Base-by-base conservation (phyloP, 2,329 filamentous ascomycete genomes). In the Diaporthe citrichinensis region DNA sequence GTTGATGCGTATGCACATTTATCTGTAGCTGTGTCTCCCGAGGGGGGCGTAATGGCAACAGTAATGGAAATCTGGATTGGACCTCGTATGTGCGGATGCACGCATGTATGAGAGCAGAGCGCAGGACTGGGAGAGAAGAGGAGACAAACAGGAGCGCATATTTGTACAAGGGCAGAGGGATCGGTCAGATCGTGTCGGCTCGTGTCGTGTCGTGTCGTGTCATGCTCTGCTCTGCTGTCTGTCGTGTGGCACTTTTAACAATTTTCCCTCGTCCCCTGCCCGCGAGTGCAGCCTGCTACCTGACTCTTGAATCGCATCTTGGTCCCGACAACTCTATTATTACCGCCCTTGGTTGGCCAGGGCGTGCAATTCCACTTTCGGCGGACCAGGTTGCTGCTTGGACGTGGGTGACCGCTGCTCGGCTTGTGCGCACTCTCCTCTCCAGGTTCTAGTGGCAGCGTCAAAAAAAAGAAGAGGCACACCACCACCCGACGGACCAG, bases 361-460 rank as follows among this genome's bases (percentile, higher is more conserved):
- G 62, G 74, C 76, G 25, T 75, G 69, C 62, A 49, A 71, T 72
- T 69, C 65, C 65, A 69, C 65, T 55, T 55, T 69, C 49, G 28
- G 59, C 71, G 46, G 71, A 62, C 58, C 71, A 73, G 58, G 71
- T 73, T 55, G 58, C 46, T 55, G 28, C 39, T 41, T 73, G 61
- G 58, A 44, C 58, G 36, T 76, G 71, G 74, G 74, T 58, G 72
- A 72, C 72, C 74, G 75, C 74, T 77, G 77, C 74, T 76, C 71
- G 77, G 75, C 77, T 74, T 73, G 76, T 77, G 75, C 71, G 74
- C 61, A 41, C 49, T 31, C 46, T 12, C 65, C 57, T 31, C 46
- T 12, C 65, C 57, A 59, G 65, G 34, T 44, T 58, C 72, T 73
- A 28, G 46, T 71, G 55, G 28, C 23, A 59, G 53, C 14, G 12